Percentiles rank a stretch among this genome's conserved stretches.
phyloP scores from a whole-genome alignment of 2,329 filamentous ascomycete genomes.

The Xylariaceae sp. region DNA sequence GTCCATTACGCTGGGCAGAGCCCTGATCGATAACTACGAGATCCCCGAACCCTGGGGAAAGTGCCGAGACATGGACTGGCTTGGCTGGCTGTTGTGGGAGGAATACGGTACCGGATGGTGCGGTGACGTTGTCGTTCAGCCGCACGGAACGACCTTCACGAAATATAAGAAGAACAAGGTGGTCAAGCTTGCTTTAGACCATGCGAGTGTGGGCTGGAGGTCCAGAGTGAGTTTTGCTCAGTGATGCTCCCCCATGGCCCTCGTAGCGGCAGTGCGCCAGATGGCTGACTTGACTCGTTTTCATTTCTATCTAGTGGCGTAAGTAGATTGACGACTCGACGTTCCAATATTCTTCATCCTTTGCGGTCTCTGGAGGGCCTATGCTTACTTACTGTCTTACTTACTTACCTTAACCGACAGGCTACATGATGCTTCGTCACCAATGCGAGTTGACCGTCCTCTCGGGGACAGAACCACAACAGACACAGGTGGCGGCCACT shows the following conservation, averaged over 20 bases:
- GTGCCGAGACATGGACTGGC: neutral
- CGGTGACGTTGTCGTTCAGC: no score
- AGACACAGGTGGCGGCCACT: neutral
- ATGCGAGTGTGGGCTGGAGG: neutral
- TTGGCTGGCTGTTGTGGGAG: neutral
- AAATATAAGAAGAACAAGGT: neutral
- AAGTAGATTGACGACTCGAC: neutral
- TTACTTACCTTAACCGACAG: neutral
- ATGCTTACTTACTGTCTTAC: no score
- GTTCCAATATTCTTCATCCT: no score
- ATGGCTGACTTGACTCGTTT: neutral
- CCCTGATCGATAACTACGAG: slow-evolving; percentile 1
- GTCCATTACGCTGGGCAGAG: neutral
- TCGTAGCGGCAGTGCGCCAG: neutral
- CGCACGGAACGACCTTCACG: neutral
- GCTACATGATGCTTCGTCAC: neutral
- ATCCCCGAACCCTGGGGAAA: neutral
- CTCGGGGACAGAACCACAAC: no score
- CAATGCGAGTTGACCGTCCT: neutral
- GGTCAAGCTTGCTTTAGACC: neutral
- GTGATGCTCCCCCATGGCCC: neutral
- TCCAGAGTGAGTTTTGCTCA: slow-evolving; percentile 4
- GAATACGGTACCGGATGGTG: neutral
- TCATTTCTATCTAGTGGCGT: neutral
- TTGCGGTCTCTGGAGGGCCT: no score